These are phyloP conservation scores for Orobanche coerulescens DNA, from an alignment of 257 asterid genomes.

Conservation along the genomic window DNA sequence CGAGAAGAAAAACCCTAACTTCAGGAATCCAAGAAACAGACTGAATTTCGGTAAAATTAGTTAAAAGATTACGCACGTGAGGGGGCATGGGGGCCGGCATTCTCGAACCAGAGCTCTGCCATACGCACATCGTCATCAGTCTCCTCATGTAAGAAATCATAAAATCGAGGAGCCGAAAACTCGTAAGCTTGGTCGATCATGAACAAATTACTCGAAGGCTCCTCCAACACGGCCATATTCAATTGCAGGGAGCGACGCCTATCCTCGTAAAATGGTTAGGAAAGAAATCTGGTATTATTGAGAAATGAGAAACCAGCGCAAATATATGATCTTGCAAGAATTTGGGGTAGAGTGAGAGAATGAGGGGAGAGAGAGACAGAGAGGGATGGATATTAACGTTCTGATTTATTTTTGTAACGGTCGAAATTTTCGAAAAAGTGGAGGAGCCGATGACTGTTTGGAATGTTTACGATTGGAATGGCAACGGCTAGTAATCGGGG, in stretches of 20 bases:
- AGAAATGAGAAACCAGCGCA: constrained; percentile 1
- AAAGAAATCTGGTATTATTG: not conserved
- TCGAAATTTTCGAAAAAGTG: constrained; percentile 35
- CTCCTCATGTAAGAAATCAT: constrained; percentile 64
- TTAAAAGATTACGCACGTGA: constrained; percentile 56
- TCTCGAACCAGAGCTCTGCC: constrained; percentile 87
- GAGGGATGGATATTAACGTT: constrained; percentile 32
- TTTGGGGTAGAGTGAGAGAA: not conserved
- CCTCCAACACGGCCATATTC: constrained; percentile 52
- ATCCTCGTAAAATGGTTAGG: not conserved
- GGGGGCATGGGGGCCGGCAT: constrained; percentile 56
- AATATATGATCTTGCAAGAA: constrained; percentile 23
- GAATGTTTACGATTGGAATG: constrained; percentile 19
- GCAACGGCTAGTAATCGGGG: constrained; percentile 37
- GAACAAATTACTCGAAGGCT: constrained; percentile 24
- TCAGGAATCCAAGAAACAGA: not conserved
- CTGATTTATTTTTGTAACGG: constrained; percentile 41
- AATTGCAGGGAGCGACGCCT: not conserved
- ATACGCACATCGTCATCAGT: constrained; percentile 42
- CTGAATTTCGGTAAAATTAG: not conserved
- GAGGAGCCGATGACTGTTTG: constrained; percentile 28
- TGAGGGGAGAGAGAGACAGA: constrained; percentile 12
- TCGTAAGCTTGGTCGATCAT: constrained; percentile 64
- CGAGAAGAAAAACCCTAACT: not conserved
- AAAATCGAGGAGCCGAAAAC: constrained; percentile 73